Evolutionary conservation across 164 flowering plant species (phyloP).

Genomic region (Macadamia integrifolia): DNA sequence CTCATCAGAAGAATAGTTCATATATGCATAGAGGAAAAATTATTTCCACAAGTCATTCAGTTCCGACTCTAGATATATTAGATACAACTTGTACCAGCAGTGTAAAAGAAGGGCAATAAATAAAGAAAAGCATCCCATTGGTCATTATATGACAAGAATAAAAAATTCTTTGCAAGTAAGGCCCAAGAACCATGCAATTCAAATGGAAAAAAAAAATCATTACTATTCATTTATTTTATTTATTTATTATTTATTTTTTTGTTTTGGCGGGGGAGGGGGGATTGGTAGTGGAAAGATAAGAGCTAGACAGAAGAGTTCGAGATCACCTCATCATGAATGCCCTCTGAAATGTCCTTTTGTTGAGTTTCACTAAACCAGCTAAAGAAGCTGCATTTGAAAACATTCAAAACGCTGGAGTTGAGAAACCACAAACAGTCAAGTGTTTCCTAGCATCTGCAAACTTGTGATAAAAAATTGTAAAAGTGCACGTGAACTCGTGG

Average conservation of each 20-base stretch:
- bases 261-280: too few relatives aligned
- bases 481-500: too few relatives aligned
- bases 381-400: slow-evolving; percentile 40
- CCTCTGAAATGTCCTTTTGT: slow-evolving; percentile 31
- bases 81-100: not conserved
- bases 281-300: not conserved
- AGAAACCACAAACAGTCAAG: not conserved
- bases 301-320: not conserved
- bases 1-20: not conserved
- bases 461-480: too few relatives aligned
- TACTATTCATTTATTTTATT: too few relatives aligned
- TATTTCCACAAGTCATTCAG: not conserved
- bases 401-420: not conserved
- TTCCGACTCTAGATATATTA: not conserved
- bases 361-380: slow-evolving; percentile 43
- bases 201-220: not conserved
- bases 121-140: too few relatives aligned
- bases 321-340: slow-evolving; percentile 40
- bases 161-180: too few relatives aligned
- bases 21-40: not conserved
- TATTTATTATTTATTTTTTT: too few relatives aligned
- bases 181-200: too few relatives aligned
- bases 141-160: too few relatives aligned
- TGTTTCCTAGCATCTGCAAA: not conserved
- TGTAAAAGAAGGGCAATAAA: too few relatives aligned